phyloP scores from a whole-genome alignment of 768 basidiomycete species.

The Rhodotorula taiwanensis region DNA sequence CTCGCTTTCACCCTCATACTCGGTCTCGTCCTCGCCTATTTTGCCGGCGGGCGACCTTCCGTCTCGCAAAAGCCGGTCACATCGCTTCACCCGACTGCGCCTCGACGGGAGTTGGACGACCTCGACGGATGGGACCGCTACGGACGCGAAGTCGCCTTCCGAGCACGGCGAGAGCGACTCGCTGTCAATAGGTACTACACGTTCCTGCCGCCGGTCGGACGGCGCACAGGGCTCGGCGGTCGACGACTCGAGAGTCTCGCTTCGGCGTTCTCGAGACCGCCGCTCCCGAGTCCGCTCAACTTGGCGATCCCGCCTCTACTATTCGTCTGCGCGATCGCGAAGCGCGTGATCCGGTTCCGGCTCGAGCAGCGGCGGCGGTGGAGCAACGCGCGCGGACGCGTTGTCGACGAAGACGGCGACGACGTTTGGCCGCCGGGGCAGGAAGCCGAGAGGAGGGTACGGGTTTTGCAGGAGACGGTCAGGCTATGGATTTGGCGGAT shows the following conservation, averaged over 20 bases:
- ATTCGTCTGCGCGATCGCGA: not conserved
- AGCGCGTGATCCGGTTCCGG: not conserved
- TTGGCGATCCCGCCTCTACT: conserved; percentile 7
- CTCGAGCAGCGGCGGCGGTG: not conserved
- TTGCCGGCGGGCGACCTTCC: conserved; percentile 35
- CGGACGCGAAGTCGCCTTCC: conserved; percentile 37
- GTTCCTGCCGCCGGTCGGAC: conserved; percentile 21
- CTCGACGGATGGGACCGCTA: conserved; percentile 37
- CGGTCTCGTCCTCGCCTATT: conserved; percentile 36
- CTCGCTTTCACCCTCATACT: conserved; percentile 37
- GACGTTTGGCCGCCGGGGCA: conserved; percentile 1
- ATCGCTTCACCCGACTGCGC: not conserved
- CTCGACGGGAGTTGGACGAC: conserved; percentile 32
- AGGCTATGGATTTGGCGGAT: conserved; percentile 35
- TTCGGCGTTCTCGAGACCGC: conserved; percentile 30
- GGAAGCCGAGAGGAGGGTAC: conserved; percentile 14
- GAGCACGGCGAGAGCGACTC: conserved; percentile 29
- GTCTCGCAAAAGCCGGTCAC: conserved; percentile 18
- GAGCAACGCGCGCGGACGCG: not conserved
- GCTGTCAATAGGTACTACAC: conserved; percentile 33
- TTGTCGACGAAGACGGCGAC: not conserved
- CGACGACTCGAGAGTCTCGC: conserved; percentile 19
- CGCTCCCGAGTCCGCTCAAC: conserved; percentile 27
- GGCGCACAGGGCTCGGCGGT: not conserved
- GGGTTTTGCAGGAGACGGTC: conserved; percentile 23